These are phyloP conservation scores for Lasiodiplodia citricola DNA, from an alignment of 2,329 filamentous ascomycete genomes.

Conservation along the genomic window DNA sequence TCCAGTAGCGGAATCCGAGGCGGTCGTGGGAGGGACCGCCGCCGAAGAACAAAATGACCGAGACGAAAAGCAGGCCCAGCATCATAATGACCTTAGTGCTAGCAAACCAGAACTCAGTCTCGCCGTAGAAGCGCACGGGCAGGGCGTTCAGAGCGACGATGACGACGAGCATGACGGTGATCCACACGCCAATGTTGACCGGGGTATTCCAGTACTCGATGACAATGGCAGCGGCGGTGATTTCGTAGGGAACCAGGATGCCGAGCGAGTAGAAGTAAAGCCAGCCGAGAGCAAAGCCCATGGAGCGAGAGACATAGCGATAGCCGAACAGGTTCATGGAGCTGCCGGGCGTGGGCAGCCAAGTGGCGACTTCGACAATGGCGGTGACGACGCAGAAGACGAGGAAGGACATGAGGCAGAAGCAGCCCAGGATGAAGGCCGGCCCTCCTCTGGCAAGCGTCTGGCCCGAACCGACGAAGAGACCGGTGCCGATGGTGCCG, in stretches of 20 bases:
- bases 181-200: constrained; percentile 49
- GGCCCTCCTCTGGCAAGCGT: constrained; percentile 48
- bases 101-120: constrained; percentile 61
- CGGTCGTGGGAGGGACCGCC: constrained; percentile 58
- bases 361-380: constrained; percentile 62
- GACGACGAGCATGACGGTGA: constrained; percentile 44
- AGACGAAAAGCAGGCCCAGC: constrained; percentile 57
- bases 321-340: constrained; percentile 58
- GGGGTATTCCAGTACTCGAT: constrained; percentile 48
- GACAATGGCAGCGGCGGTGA: constrained; percentile 44
- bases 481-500: constrained; percentile 34
- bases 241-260: constrained; percentile 45
- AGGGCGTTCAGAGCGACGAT: constrained; percentile 54
- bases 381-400: constrained; percentile 56
- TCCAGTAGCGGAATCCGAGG: constrained; percentile 59
- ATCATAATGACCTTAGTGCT: constrained; percentile 58
- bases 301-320: constrained; percentile 50
- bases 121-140: constrained; percentile 58
- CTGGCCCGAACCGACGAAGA: constrained; percentile 49
- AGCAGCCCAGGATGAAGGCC: constrained; percentile 52
- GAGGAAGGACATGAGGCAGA: constrained; percentile 52
- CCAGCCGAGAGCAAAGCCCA: constrained; percentile 55
- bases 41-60: constrained; percentile 63
- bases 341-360: constrained; percentile 62
- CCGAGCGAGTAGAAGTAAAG: constrained; percentile 43